Evolutionary conservation across 495 filamentous ascomycete genomes (phyloP).

Genomic region (Alectoria sarmentosa): DNA sequence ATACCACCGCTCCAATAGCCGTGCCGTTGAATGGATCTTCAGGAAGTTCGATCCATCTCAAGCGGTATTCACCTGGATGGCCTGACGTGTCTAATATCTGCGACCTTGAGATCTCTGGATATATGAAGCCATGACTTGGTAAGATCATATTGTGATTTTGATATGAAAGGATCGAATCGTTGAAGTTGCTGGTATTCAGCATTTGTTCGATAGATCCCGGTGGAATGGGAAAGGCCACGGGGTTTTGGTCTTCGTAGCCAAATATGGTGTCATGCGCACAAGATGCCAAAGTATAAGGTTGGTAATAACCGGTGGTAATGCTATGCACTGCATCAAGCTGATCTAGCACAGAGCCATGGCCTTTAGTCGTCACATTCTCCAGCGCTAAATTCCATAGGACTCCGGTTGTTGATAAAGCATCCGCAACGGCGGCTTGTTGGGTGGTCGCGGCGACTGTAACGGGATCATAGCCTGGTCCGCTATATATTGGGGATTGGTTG

Average conservation of each 20-base stretch:
- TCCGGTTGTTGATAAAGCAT: constrained; percentile 11
- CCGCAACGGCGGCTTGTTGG: constrained; percentile 15
- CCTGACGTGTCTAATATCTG: constrained; percentile 14
- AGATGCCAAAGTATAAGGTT: constrained; percentile 14
- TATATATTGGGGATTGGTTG: not conserved
- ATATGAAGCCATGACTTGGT: not conserved
- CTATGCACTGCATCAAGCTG: constrained; percentile 16
- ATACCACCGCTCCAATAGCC: constrained; percentile 15
- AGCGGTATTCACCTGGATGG: constrained; percentile 7
- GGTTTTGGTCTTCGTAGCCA: not conserved
- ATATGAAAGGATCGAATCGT: too few species aligned
- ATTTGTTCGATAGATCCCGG: not conserved
- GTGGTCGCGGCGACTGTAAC: constrained; percentile 2
- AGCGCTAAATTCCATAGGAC: constrained; percentile 12
- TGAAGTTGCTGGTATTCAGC: not conserved
- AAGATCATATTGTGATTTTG: too few species aligned
- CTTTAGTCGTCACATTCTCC: not conserved
- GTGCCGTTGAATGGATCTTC: constrained; percentile 18
- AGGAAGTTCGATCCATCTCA: constrained; percentile 18
- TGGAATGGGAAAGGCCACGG: constrained; percentile 11
- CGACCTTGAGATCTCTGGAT: constrained; percentile 12
- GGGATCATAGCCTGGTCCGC: not conserved
- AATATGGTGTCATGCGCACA: constrained; percentile 8
- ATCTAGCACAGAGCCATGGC: constrained; percentile 3
- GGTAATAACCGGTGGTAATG: constrained; percentile 8